These are phyloP conservation scores for Aureobasidium sp. DNA, from an alignment of 2,329 filamentous ascomycete species.

Conservation along the genomic window DNA sequence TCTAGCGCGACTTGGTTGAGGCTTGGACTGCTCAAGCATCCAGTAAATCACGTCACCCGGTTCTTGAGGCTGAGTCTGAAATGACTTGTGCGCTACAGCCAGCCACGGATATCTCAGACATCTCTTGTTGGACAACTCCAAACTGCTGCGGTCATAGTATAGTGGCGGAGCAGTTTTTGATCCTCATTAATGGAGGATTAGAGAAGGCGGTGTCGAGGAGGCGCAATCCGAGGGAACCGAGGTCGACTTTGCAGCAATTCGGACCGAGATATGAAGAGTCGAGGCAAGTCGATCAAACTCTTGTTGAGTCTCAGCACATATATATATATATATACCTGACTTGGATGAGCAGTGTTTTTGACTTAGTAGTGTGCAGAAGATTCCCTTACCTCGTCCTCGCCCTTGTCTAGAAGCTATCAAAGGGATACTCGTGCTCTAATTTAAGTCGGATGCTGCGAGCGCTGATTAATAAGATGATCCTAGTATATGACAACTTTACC, in stretches of 20 bases:
- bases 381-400: too few relatives aligned
- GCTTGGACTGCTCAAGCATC: conserved; percentile 7
- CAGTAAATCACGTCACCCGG: background rate
- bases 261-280: background rate
- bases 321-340: too few relatives aligned
- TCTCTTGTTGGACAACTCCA: background rate
- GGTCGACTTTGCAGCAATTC: background rate
- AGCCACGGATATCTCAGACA: background rate
- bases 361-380: too few relatives aligned
- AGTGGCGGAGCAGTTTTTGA: background rate
- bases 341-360: too few relatives aligned
- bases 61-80: background rate
- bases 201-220: background rate
- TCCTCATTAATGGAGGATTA: background rate
- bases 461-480: too few relatives aligned
- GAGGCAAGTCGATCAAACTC: too few relatives aligned
- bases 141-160: background rate
- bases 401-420: too few relatives aligned
- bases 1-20: conserved; percentile 10
- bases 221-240: background rate
- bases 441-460: too few relatives aligned
- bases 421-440: too few relatives aligned
- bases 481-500: too few relatives aligned
- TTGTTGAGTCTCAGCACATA: too few relatives aligned
- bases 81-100: too few relatives aligned